Evolutionary conservation across 225 moss, liverwort and hornwort species (phyloP).

Genomic region (Physcomitrellopsis africana): DNA sequence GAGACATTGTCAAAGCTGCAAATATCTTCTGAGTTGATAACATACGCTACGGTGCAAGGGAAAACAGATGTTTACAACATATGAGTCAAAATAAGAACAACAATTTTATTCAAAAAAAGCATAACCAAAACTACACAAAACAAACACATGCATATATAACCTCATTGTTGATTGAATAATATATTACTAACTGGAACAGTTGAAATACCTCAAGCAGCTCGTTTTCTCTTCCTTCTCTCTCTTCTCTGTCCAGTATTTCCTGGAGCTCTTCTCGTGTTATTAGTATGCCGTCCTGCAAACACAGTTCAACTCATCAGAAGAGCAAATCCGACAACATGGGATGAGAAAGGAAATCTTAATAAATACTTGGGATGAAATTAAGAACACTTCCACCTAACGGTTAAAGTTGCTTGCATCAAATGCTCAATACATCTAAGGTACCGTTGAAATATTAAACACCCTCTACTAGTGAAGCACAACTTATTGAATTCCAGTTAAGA

Average conservation of each 20-base stretch:
- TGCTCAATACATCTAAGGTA: not conserved
- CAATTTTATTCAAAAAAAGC: too few relatives aligned
- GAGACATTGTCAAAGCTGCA: not conserved
- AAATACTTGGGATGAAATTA: not conserved
- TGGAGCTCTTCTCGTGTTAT: constrained; percentile 81
- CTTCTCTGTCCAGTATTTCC: constrained; percentile 63
- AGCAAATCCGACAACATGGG: not conserved
- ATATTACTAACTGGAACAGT: not conserved
- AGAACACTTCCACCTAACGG: not conserved
- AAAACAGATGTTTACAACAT: not conserved
- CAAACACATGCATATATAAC: constrained; percentile 2
- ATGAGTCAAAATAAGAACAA: not conserved
- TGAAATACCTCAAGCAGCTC: constrained; percentile 54
- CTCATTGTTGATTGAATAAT: not conserved
- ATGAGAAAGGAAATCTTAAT: too few relatives aligned
- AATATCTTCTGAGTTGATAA: not conserved
- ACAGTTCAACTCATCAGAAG: not conserved
- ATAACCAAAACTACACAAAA: not conserved
- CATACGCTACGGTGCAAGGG: not conserved
- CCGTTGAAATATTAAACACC: not conserved
- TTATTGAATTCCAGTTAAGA: not conserved
- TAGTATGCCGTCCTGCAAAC: constrained; percentile 66
- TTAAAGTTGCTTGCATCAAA: constrained; percentile 1
- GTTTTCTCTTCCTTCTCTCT: constrained; percentile 70
- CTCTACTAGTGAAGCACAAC: not conserved